phyloP scores from a whole-genome alignment of 202 grass and related monocot species.

The Digitaria exilis region DNA sequence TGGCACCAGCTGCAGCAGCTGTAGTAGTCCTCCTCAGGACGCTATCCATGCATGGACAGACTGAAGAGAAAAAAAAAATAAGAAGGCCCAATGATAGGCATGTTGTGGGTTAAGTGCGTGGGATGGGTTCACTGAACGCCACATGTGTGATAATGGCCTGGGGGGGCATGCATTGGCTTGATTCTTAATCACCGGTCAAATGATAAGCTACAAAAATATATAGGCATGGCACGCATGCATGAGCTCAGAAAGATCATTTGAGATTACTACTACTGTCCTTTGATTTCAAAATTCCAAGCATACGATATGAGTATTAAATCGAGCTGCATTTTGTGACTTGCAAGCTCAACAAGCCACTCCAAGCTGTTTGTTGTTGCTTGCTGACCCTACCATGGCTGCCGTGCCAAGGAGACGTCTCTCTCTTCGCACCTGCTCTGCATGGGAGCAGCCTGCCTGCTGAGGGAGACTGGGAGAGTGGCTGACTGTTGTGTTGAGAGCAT shows the following conservation, averaged over 20 bases:
- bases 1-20: too few relatives aligned
- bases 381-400: background rate
- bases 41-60: slow-evolving; percentile 4
- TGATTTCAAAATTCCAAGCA: background rate
- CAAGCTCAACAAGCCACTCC: background rate
- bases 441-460: background rate
- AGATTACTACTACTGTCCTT: background rate
- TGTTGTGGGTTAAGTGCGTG: background rate
- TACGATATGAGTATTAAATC: background rate
- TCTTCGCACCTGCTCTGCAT: background rate
- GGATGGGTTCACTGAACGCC: background rate
- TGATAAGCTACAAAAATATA: background rate
- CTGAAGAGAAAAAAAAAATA: background rate
- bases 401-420: background rate
- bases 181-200: slow-evolving; percentile 11
- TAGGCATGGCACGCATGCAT: background rate
- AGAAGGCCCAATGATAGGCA: slow-evolving; percentile 2
- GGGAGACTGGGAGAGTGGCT: background rate
- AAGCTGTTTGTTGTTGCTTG: background rate
- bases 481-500: background rate
- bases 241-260: background rate
- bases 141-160: background rate
- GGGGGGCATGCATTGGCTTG: background rate
- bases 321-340: background rate
- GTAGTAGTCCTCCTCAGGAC: background rate